Conservation (phyloP, 257 asterid species). For the Ophiorrhiza pumila region DNA sequence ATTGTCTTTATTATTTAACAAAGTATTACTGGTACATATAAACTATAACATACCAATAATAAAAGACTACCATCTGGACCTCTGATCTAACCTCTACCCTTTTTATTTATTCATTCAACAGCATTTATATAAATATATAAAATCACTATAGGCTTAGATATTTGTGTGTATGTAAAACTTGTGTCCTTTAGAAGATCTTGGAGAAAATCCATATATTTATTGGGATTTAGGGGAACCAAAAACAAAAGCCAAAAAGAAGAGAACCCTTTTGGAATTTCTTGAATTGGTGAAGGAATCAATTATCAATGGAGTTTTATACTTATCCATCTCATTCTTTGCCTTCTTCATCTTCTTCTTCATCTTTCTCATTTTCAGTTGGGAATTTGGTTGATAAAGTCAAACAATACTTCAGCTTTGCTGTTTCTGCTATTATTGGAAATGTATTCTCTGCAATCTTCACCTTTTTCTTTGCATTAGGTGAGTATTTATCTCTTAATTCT, state of each 20-base stretch:
- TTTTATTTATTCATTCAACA: background rate
- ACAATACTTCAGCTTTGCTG: slow-evolving; percentile 60
- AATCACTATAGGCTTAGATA: background rate
- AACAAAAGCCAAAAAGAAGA: background rate
- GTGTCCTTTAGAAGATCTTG: background rate
- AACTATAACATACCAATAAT: no score
- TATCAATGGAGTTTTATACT: slow-evolving; percentile 72
- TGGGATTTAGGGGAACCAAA: background rate
- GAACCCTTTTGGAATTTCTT: slow-evolving; percentile 11
- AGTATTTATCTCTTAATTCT: slow-evolving; percentile 6
- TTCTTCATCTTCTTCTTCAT: slow-evolving; percentile 29
- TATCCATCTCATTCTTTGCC: slow-evolving; percentile 64
- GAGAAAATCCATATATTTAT: background rate
- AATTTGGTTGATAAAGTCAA: slow-evolving; percentile 55
- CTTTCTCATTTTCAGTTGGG: slow-evolving; percentile 44
- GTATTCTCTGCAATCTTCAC: slow-evolving; percentile 87
- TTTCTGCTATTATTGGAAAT: slow-evolving; percentile 71
- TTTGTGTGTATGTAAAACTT: background rate
- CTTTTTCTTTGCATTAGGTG: slow-evolving; percentile 87
- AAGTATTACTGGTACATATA: no score
- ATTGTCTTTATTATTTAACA: no score
- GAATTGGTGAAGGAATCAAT: slow-evolving; percentile 28
- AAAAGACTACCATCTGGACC: slow-evolving; percentile 8
- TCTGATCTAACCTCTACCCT: slow-evolving; percentile 17
- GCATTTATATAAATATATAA: background rate